Evolutionary conservation across 306 rosid species (phyloP), one percentile per base, ranked within the genome.

Genomic region (Inga oerstediana): DNA sequence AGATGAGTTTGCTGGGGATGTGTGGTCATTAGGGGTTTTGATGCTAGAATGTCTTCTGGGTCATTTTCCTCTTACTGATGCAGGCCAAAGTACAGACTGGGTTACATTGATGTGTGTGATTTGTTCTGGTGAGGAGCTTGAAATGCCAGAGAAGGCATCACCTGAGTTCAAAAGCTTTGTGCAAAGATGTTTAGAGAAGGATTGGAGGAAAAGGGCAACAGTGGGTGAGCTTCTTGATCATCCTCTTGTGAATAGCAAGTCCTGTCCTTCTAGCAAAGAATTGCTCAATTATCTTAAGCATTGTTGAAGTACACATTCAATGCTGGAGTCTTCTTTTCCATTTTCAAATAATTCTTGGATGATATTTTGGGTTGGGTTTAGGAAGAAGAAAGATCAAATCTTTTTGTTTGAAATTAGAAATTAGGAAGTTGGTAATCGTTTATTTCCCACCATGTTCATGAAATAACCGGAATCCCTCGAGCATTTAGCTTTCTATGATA

Each of bases 131-230:
- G 92, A 90, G 75, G 85, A 58, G 67, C 74, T 72, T 3, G 91
- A 88, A 87, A 74, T 90, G 91, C 93, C 93, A 0, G 90, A 85
- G 67, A 90, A 74, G 17, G 89, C 91, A 0, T 84, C 93, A 0
- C 52, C 70, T 0, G 91, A 90, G 86, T 85, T 91, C 27, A 79
- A 64, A 34, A 82, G 84, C 81, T 91, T 93, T 76, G 76, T 91
- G 10, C 65, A 78, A 72, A 76, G 91, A 74, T 93, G 97, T 73
- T 80, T 93, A 68, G 93, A 90, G 86, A 91, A 90, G 90, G 93
- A 90, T 72, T 91, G 92, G 95, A 90, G 94, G 74, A 91, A 87
- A 64, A 87, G 97, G 82, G 93, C 88, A 30, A 88, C 89, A 15
- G 90, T 87, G 0, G 65, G 14, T 39, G 91, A 91, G 86, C 92